Evolutionary conservation across 139 green algal genomes (phyloP), one percentile per base, ranked within the genome.

Genomic region (Auxenochlorella pyrenoidosa): DNA sequence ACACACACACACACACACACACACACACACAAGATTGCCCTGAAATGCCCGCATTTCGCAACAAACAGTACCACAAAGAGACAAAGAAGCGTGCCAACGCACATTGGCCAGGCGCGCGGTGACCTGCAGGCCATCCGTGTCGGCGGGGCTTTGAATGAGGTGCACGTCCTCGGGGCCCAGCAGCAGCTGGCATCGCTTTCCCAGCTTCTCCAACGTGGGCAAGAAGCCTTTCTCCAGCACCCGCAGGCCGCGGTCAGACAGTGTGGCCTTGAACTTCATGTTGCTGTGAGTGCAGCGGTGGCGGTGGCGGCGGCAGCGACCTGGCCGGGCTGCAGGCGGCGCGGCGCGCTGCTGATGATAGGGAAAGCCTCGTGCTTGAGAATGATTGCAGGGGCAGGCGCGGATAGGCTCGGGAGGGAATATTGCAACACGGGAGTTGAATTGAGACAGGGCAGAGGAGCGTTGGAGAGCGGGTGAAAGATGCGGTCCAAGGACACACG

Each of bases 191-290:
- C 89, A 94, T 6, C 90, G 89, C 87, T 97, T 97, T 58, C 95
- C 95, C 87, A 95, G 92, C 79, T 97, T 97, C 40, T 97, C 95
- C 10, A 97, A 82, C 1, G 93, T 93, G 32, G 95, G 95, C 47
- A 97, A 70, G 63, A 97, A 84, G 92, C 89, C 90, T 54, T 93
- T 91, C 77, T 93, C 89, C n/a, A 97, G 86, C 24, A 88, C 60
- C 0, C 91, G 85, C 0, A 93, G 43, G 0, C 94, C 94, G 26
- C 88, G 77, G 12, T 96, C 91, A 43, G 91, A 94, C 13, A 97
- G 79, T 1, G 68, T 81, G 32, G 82, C 94, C 40, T 92, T 94
- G 75, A 97, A 95, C 40, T 94, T 96, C 94, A 97, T 97, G 21
- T 26, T 73, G 34, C 30, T 43, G 44, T 44, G 18, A 63, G 54